These are phyloP conservation scores for Leccinum fuscescens DNA, from an alignment of 1,284 basidiomycete genomes.

Conservation along the genomic window DNA sequence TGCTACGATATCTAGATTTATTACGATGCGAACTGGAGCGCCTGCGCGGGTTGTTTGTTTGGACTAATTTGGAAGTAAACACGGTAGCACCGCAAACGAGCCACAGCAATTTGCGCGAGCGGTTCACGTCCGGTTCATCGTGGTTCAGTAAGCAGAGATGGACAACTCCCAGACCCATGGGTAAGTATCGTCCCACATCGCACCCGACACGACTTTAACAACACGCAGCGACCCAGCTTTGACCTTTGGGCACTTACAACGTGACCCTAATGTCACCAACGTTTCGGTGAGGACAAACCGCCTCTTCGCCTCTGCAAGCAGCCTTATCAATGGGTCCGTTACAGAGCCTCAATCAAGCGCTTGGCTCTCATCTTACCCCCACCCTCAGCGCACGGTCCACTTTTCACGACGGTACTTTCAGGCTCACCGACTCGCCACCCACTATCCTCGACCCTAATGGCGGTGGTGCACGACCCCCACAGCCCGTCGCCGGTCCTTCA, in stretches of 20 bases:
- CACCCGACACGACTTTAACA: not conserved
- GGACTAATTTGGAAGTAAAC: slow-evolving; percentile 15
- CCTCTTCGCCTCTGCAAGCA: not conserved
- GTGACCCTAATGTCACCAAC: slow-evolving; percentile 35
- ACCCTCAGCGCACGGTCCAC: slow-evolving; percentile 29
- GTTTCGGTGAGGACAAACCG: slow-evolving; percentile 28
- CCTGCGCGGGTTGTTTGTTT: slow-evolving; percentile 24
- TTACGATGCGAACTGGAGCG: slow-evolving; percentile 21
- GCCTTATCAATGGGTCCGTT: slow-evolving; percentile 7
- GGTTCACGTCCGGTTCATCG: slow-evolving; percentile 37
- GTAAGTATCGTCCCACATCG: slow-evolving; percentile 27
- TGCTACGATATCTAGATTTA: slow-evolving; percentile 2
- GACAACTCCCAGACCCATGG: slow-evolving; percentile 36
- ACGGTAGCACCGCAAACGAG: slow-evolving; percentile 29
- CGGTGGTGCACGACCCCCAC: slow-evolving; percentile 22
- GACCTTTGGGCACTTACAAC: slow-evolving; percentile 36
- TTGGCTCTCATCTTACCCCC: slow-evolving; percentile 33
- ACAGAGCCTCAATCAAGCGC: slow-evolving; percentile 37
- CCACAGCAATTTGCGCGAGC: slow-evolving; percentile 32
- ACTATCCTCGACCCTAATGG: slow-evolving; percentile 32
- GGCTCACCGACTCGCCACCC: slow-evolving; percentile 35
- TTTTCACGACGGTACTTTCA: slow-evolving; percentile 31
- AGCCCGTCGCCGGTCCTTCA: slow-evolving; percentile 31
- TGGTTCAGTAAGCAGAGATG: slow-evolving; percentile 33
- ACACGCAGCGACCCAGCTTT: slow-evolving; percentile 29